These are phyloP conservation scores for Acer campestre DNA, from an alignment of 345 rosid genomes.

Conservation along the genomic window DNA sequence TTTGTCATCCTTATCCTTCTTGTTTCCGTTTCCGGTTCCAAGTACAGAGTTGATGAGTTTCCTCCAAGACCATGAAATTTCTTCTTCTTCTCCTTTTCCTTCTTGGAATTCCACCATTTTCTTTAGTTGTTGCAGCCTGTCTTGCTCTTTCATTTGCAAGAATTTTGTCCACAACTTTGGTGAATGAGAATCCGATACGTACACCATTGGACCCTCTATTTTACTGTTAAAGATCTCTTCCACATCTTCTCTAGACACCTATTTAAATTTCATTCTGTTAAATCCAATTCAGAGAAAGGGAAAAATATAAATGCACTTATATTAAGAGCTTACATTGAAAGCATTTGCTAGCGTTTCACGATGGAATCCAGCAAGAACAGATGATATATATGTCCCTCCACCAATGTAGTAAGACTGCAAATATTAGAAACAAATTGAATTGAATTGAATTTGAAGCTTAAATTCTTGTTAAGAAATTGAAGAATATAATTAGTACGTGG, in stretches of 20 bases:
- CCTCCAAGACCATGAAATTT: conserved; percentile 59
- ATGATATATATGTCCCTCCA: conserved; percentile 62
- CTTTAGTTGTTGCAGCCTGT: conserved; percentile 60
- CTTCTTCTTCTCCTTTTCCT: conserved; percentile 23
- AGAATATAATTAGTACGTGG: conserved; percentile 54
- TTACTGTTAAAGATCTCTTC: conserved; percentile 41
- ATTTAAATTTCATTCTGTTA: background rate
- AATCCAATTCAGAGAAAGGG: no score
- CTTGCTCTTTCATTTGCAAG: conserved; percentile 45
- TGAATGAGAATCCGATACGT: conserved; percentile 38
- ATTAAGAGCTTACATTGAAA: conserved; percentile 60
- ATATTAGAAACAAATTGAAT: background rate
- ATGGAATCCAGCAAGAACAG: conserved; percentile 70
- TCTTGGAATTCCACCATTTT: conserved; percentile 43
- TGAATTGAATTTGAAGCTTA: no score
- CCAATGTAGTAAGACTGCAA: conserved; percentile 80
- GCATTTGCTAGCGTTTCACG: conserved; percentile 64
- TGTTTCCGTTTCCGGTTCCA: conserved; percentile 15
- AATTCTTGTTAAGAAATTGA: background rate
- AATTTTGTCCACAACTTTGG: conserved; percentile 63
- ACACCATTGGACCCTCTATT: conserved; percentile 64
- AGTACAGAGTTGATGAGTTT: conserved; percentile 42
- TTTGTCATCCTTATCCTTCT: conserved; percentile 23
- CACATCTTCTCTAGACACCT: conserved; percentile 54
- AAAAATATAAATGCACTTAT: background rate